These are phyloP conservation scores for Daldinia concentrica DNA, from an alignment of 495 filamentous ascomycete species.

Conservation along the genomic window DNA sequence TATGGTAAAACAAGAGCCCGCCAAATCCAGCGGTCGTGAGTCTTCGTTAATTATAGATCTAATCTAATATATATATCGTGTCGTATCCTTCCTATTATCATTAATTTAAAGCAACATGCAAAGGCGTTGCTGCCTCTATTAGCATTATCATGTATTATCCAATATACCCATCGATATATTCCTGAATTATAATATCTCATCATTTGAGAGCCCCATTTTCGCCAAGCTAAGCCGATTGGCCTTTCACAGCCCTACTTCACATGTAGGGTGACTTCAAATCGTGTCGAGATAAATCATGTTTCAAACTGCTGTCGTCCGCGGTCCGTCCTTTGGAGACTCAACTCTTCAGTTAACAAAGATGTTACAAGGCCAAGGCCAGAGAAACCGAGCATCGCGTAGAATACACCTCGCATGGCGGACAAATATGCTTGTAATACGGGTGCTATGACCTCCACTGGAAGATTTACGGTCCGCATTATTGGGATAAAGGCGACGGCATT, in stretches of 20 bases:
- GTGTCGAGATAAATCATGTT: not conserved
- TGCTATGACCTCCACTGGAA: constrained; percentile 22
- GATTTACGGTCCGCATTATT: constrained; percentile 21
- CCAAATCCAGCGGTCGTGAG: not conserved
- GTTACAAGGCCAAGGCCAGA: constrained; percentile 31
- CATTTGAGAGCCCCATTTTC: not conserved
- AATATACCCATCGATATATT: constrained; percentile 3
- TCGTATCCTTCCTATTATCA: not conserved
- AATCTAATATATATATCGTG: not conserved
- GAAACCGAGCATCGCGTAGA: constrained; percentile 37
- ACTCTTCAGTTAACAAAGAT: constrained; percentile 34
- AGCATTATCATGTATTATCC: constrained; percentile 6
- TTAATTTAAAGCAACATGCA: not conserved
- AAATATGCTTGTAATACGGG: constrained; percentile 28
- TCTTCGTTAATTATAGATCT: not conserved
- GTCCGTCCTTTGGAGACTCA: constrained; percentile 33
- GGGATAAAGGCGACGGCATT: constrained; percentile 40
- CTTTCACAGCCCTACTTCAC: not conserved
- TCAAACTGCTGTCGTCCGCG: constrained; percentile 37
- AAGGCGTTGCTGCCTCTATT: not conserved
- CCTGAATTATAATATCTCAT: constrained; percentile 9
- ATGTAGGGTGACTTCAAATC: no score
- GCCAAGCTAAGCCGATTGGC: not conserved
- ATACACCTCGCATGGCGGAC: constrained; percentile 33
- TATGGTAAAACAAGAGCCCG: not conserved